A percentile compares a stretch with the other conserved stretches of the same genome.
phyloP scores from a whole-genome alignment of 495 filamentous ascomycete genomes.

The Podospora anserina region DNA sequence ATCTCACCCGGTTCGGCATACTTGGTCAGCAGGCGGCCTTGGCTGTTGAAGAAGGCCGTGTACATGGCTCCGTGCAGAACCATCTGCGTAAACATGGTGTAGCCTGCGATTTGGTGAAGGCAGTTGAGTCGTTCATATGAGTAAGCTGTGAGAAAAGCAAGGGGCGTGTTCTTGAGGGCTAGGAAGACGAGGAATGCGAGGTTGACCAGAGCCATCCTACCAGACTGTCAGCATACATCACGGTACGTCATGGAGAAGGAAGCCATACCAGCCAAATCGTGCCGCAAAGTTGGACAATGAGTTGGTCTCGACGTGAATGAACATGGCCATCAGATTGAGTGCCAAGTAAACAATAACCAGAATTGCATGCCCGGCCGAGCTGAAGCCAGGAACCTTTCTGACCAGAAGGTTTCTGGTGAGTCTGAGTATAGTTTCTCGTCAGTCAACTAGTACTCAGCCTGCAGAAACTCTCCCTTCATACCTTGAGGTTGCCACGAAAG shows the following conservation, averaged over 20 bases:
- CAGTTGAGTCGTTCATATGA: conserved; percentile 61
- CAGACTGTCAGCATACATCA: conserved; percentile 9
- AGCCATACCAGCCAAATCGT: conserved; percentile 51
- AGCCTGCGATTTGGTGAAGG: conserved; percentile 57
- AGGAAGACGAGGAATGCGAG: conserved; percentile 56
- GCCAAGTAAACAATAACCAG: conserved; percentile 48
- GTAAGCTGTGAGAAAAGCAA: conserved; percentile 54
- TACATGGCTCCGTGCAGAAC: conserved; percentile 48
- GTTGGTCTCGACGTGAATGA: conserved; percentile 44
- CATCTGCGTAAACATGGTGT: conserved; percentile 46
- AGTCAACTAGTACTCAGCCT: conserved; percentile 10
- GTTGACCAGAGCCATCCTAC: conserved; percentile 55
- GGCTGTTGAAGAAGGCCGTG: conserved; percentile 36
- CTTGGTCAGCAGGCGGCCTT: conserved; percentile 23
- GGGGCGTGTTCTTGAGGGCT: conserved; percentile 58
- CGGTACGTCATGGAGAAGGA: conserved; percentile 14
- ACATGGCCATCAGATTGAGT: conserved; percentile 49
- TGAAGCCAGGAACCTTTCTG: conserved; percentile 48
- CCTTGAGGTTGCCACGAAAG: conserved; percentile 31
- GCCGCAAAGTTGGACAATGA: conserved; percentile 32
- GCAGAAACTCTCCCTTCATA: conserved; percentile 5
- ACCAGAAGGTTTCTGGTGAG: conserved; percentile 42
- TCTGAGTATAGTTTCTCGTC: conserved; percentile 14
- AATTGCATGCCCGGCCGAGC: conserved; percentile 50
- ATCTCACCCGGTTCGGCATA: conserved; percentile 30